Conservation (phyloP, 768 basidiomycete species). For the Galerina marginata region DNA sequence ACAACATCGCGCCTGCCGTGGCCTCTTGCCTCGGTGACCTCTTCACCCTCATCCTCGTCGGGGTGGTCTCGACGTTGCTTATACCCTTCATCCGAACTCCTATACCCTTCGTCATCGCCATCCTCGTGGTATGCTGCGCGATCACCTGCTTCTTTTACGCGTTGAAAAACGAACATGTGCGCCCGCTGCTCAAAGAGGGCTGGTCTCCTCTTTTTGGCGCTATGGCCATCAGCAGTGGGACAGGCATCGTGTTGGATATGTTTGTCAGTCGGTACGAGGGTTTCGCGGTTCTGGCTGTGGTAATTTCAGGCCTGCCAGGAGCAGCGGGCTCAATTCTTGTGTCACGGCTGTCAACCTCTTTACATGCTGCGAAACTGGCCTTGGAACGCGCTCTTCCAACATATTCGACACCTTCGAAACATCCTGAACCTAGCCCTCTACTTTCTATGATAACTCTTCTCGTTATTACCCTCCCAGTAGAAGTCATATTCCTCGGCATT, state of each 20-base stretch:
- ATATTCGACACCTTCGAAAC: slow-evolving; percentile 21
- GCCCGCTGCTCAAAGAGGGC: slow-evolving; percentile 77
- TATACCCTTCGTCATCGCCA: slow-evolving; percentile 61
- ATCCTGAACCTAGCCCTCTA: slow-evolving; percentile 46
- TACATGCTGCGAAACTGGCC: slow-evolving; percentile 68
- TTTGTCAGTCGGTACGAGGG: slow-evolving; percentile 89
- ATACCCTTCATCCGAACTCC: slow-evolving; percentile 69
- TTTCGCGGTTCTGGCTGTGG: slow-evolving; percentile 85
- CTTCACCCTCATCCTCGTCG: slow-evolving; percentile 85
- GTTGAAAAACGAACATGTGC: slow-evolving; percentile 69
- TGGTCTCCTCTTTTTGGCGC: slow-evolving; percentile 93
- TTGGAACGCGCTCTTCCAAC: slow-evolving; percentile 27
- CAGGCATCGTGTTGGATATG: slow-evolving; percentile 89
- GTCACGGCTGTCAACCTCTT: slow-evolving; percentile 86
- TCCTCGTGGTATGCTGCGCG: slow-evolving; percentile 53
- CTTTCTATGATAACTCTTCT: slow-evolving; percentile 74
- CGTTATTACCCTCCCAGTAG: slow-evolving; percentile 79
- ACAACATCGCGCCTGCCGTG: slow-evolving; percentile 96
- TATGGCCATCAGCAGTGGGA: slow-evolving; percentile 85
- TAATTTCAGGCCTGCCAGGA: slow-evolving; percentile 85
- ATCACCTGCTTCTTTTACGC: slow-evolving; percentile 59
- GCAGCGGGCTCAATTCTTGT: slow-evolving; percentile 90
- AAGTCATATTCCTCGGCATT: slow-evolving; percentile 72
- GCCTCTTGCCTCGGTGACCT: slow-evolving; percentile 94
- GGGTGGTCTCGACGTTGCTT: slow-evolving; percentile 73